Conservation (phyloP, 2,329 filamentous ascomycete species). For the Diaporthe capsici region DNA sequence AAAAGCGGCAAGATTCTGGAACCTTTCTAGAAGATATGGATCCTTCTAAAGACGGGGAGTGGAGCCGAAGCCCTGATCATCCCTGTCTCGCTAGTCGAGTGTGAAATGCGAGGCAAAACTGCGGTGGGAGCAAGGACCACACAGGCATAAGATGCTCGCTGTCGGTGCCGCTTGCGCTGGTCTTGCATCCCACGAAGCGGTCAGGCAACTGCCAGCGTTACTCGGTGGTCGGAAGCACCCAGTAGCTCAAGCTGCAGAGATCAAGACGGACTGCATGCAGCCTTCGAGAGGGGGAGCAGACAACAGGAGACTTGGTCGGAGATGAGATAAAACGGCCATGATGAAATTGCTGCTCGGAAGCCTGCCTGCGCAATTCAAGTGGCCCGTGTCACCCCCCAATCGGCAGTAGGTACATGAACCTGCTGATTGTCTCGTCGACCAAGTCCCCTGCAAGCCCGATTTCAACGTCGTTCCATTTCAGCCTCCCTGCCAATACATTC, state of each 20-base stretch:
- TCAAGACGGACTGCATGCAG: neutral
- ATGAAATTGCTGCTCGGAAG: constrained; percentile 29
- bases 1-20: constrained; percentile 40
- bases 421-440: neutral
- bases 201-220: constrained; percentile 24
- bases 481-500: constrained; percentile 24
- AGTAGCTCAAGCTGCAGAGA: neutral
- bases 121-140: constrained; percentile 37
- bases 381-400: constrained; percentile 21
- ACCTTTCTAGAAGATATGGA: constrained; percentile 39
- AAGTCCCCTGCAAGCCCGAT: constrained; percentile 25
- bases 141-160: constrained; percentile 25
- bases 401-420: constrained; percentile 17
- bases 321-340: constrained; percentile 29
- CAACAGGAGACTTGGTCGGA: constrained; percentile 23
- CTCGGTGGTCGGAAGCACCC: neutral
- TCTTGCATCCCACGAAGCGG: constrained; percentile 32
- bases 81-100: constrained; percentile 36
- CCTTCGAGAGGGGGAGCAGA: neutral
- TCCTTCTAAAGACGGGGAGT: constrained; percentile 36
- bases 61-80: constrained; percentile 30
- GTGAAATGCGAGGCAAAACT: constrained; percentile 31
- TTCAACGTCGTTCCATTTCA: constrained; percentile 36
- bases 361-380: constrained; percentile 15
- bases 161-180: constrained; percentile 5